Base-by-base conservation (phyloP, 352 stramenopile species). In the Phytopythium boreale region DNA sequence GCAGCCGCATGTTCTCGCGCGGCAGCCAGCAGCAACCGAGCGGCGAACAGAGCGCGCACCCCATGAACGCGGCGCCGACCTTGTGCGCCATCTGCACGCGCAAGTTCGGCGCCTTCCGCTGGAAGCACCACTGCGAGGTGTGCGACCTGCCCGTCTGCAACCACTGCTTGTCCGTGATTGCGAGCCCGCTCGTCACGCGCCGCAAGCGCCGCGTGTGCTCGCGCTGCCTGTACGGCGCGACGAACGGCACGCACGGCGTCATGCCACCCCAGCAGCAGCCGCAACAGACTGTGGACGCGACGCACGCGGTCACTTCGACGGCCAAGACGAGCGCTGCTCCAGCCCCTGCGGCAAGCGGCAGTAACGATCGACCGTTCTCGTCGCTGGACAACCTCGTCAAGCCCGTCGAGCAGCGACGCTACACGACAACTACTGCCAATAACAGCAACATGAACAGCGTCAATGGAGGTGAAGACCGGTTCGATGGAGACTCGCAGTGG, bases 161-260 rank as follows among this genome's bases (percentile, higher is more conserved):
- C 61, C 75, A 77, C 29, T 92, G 84, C 53, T 34, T 88, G 36
- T 89, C 79, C 6, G 75, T 82, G 26, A 76, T 89, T 44, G 80
- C 82, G 17, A 82, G 85, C 26, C 79, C 74, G n/a, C 64, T 73
- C 19, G 68, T 67, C 12, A 76, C 70, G 50, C 76, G 79, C 47
- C 76, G 76, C 56, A 90, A 92, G 72, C 86, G 85, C 58, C 77
- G 81, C 26, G 80, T 92, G 56, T 92, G 83, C 62, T 83, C 76
- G 2, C 67, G 68, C 27, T 92, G 83, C 74, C 62, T 89, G n/a
- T 89, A 88, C 61, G 78, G 76, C 15, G 59, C 75, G 34, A 81
- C 74, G 2, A 61, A 61, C 22, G 70, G 69, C 20, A 19, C 59
- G 12, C 47, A 64, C 27, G 59, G 59, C 39, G 22, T 57, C 46